phyloP scores from a whole-genome alignment of 306 rosid genomes.

The Gastrolobium villosum region DNA sequence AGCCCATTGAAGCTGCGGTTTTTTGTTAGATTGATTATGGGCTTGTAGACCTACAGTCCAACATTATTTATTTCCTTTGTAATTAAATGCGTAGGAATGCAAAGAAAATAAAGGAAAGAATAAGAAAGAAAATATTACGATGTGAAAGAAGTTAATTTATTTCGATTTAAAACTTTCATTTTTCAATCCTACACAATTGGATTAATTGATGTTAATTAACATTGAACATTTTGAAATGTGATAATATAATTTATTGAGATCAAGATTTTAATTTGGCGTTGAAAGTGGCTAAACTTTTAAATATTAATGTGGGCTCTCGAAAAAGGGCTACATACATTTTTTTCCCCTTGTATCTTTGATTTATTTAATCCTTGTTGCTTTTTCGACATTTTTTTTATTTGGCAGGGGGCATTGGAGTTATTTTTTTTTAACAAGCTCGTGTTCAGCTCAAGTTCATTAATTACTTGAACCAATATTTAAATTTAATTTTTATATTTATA shows the following conservation, averaged over 20 bases:
- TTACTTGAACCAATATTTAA: background rate
- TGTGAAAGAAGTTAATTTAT: background rate
- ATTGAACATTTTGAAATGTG: background rate
- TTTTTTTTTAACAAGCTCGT: background rate
- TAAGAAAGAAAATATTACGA: background rate
- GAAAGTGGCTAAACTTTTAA: background rate
- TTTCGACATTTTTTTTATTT: conserved; percentile 31
- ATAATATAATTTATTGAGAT: background rate
- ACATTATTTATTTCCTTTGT: too few relatives aligned
- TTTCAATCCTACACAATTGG: background rate
- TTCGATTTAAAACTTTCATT: background rate
- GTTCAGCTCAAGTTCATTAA: background rate
- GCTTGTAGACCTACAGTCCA: too few relatives aligned
- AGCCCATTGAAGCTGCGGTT: too few relatives aligned
- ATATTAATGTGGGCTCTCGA: background rate
- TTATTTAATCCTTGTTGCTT: background rate
- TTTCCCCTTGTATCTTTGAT: background rate
- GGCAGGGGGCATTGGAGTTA: conserved; percentile 6
- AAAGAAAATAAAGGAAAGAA: background rate
- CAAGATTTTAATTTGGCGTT: background rate
- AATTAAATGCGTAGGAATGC: too few relatives aligned
- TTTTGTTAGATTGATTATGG: too few relatives aligned
- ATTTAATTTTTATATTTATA: background rate
- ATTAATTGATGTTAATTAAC: background rate
- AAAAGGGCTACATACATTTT: conserved; percentile 21